These are phyloP conservation scores for Lactifluus hygrophoroides DNA, from an alignment of 768 basidiomycete species.

Conservation along the genomic window DNA sequence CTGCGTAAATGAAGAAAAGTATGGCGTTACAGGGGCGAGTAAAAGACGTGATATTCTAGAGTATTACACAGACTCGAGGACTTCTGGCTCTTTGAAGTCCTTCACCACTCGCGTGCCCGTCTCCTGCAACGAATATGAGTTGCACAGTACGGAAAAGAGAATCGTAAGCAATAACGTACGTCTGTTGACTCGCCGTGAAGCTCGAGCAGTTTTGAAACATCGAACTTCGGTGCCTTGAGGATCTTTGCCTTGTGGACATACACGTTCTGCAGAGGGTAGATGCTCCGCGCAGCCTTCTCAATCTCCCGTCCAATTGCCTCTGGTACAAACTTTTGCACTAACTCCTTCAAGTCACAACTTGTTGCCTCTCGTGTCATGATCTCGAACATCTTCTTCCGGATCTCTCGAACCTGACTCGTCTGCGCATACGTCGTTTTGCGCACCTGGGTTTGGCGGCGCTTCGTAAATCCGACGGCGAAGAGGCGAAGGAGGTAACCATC, in stretches of 20 bases:
- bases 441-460: slow-evolving; percentile 92
- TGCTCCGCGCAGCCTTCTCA: slow-evolving; percentile 92
- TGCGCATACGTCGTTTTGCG: slow-evolving; percentile 99
- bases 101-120: slow-evolving; percentile 89
- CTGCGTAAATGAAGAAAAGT: slow-evolving; percentile 27
- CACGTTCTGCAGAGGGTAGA: slow-evolving; percentile 99
- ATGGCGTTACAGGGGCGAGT: slow-evolving; percentile 19
- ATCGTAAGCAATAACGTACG: slow-evolving; percentile 41
- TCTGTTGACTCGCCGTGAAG: slow-evolving; percentile 93
- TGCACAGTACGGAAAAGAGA: not conserved
- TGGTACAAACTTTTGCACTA: slow-evolving; percentile 97
- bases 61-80: slow-evolving; percentile 79
- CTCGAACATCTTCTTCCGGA: slow-evolving; percentile 99
- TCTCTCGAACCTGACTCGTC: slow-evolving; percentile 90
- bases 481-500: slow-evolving; percentile 99
- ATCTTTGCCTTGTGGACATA: slow-evolving; percentile 99
- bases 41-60: slow-evolving; percentile 21
- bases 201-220: slow-evolving; percentile 91
- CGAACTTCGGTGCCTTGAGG: slow-evolving; percentile 95
- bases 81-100: slow-evolving; percentile 98
- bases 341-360: slow-evolving; percentile 93
- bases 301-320: slow-evolving; percentile 99
- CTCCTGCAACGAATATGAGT: slow-evolving; percentile 46
- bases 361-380: slow-evolving; percentile 95
- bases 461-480: slow-evolving; percentile 98